These are phyloP conservation scores for Aspergillus sp. DNA, from an alignment of 2,329 filamentous ascomycete species.

Conservation along the genomic window DNA sequence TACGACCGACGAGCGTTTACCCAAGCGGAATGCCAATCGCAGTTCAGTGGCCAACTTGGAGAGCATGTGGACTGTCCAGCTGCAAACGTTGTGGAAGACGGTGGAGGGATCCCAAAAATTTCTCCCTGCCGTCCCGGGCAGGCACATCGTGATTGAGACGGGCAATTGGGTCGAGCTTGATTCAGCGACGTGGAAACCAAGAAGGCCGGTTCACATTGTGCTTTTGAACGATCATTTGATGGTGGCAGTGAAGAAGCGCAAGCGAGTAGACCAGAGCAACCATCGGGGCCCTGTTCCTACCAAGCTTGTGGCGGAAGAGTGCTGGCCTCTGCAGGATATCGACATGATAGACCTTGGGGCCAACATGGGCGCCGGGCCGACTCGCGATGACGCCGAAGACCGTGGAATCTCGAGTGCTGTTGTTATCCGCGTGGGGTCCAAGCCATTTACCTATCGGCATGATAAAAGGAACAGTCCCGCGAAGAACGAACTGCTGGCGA, in stretches of 20 bases:
- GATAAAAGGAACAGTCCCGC: conserved; percentile 71
- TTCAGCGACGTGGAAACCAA: conserved; percentile 92
- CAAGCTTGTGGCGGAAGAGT: conserved; percentile 86
- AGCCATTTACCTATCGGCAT: conserved; percentile 90
- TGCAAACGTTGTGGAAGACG: conserved; percentile 83
- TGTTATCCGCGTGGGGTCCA: conserved; percentile 79
- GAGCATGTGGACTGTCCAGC: conserved; percentile 58
- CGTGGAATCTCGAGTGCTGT: conserved; percentile 69
- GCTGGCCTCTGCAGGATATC: conserved; percentile 88
- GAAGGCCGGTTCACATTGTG: conserved; percentile 81
- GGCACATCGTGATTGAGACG: conserved; percentile 89
- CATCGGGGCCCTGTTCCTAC: conserved; percentile 44
- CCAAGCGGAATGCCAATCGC: conserved; percentile 61
- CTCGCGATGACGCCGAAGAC: conserved; percentile 42
- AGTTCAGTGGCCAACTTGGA: conserved; percentile 76
- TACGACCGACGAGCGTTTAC: conserved; percentile 43
- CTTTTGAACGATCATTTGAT: conserved; percentile 90
- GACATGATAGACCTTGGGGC: conserved; percentile 79
- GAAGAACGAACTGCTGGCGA: conserved; percentile 73
- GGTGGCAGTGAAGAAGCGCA: conserved; percentile 86
- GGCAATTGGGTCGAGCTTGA: conserved; percentile 93
- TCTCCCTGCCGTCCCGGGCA: conserved; percentile 77
- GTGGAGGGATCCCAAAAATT: conserved; percentile 99
- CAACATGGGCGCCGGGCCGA: conserved; percentile 30
- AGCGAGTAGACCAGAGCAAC: conserved; percentile 61